Evolutionary conservation across 75 land plant genomes (phyloP).

Genomic region (Cryptomeria japonica): DNA sequence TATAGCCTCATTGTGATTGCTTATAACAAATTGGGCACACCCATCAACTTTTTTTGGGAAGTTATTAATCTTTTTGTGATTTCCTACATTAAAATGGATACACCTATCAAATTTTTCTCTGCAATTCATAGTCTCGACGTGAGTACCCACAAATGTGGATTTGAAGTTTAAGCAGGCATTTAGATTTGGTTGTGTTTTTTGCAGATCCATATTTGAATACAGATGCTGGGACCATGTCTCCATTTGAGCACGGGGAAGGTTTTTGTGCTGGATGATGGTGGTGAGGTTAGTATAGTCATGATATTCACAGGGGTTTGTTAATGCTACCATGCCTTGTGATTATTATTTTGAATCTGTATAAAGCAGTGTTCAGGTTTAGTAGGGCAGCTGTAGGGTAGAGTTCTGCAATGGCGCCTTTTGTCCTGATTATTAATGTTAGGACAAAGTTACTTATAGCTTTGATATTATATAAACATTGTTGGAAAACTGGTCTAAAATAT

Average conservation of each 20-base stretch:
- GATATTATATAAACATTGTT: neutral
- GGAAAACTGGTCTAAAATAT: too few relatives aligned
- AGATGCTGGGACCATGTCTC: constrained; percentile 76
- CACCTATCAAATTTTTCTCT: neutral
- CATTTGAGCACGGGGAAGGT: constrained; percentile 75
- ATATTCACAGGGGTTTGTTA: neutral
- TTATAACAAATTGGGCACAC: constrained; percentile 25
- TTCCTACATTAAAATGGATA: constrained; percentile 36
- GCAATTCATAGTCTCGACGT: too few relatives aligned
- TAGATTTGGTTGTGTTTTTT: neutral
- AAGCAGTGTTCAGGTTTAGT: neutral
- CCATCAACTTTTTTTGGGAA: neutral
- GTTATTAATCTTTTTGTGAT: neutral
- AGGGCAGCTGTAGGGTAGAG: neutral
- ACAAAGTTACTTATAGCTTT: neutral
- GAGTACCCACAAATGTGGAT: too few relatives aligned
- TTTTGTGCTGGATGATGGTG: constrained; percentile 69
- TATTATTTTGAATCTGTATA: neutral
- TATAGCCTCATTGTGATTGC: constrained; percentile 22
- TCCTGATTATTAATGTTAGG: neutral
- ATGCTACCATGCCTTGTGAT: neutral
- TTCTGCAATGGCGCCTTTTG: neutral
- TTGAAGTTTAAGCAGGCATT: neutral
- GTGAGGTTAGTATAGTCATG: constrained; percentile 37
- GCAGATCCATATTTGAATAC: constrained; percentile 67